Base-by-base conservation (phyloP, 148 eudicot genomes). In the Pharnaceum exiguum region DNA sequence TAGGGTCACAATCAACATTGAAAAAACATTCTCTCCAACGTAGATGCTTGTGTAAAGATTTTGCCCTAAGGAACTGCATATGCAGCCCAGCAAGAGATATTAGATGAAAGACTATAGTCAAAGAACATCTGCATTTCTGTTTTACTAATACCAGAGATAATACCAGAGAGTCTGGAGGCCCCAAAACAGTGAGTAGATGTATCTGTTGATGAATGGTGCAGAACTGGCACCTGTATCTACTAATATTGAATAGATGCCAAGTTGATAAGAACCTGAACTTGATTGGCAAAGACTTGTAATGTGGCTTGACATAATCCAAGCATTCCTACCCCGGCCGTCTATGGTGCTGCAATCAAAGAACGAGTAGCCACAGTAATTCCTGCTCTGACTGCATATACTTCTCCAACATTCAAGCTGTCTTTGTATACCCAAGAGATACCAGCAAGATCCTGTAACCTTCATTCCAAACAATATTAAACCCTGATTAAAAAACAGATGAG, bases 131-230 rank as follows among this genome's bases (percentile, higher is more conserved):
- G n/a, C n/a, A 18, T 3, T 39, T 39, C 44, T 11, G 12, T 11
- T 39, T 11, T 39, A 39, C 17, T 15, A 11, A 39, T 39, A 39
- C 17, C 44, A 39, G 44, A 7, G 8, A 11, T 39, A 39, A 12
- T 64, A 64, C 68, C 68, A 53, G 60, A 64, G 51, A 54, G 58
- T 63, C 28, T 40, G 44, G 1, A 63, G 33, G 16, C 50, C 68
- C 68, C 59, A 53, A 59, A 59, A 64, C 24, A 64, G 22, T 13
- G 68, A 7, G 19, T 29, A 53, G 32, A 33, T 42, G 33, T 53
- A 35, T 60, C 45, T 64, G 44, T 45, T 16, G 33, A 54, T 53
- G 45, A 64, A 64, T 31, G 60, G 1, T 10, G 60, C 60, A 7
- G 60, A 54, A 46, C 51, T 50, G 22, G 38, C 59, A 15, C 22